Base-by-base conservation (phyloP, 441 rosid genomes). In the Pelargonium cotyledonis region DNA sequence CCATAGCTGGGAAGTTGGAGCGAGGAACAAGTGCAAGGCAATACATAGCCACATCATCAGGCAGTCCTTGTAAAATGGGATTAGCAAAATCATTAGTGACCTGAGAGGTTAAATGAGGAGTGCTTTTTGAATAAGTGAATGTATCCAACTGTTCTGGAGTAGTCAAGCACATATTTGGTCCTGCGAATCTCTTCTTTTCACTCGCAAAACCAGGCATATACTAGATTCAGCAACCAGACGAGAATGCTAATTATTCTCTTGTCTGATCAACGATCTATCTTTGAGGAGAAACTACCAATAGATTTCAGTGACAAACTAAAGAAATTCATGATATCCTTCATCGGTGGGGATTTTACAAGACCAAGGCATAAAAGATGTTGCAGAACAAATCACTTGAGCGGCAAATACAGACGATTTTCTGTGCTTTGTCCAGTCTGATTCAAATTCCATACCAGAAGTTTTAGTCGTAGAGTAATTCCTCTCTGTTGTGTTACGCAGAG, bases 1-100 rank as follows among this genome's bases (percentile, higher is more conserved):
- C 98, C 93, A 92, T 86, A 23, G 93, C 72, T 19, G 93, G 93
- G 77, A 92, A 86, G 73, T 75, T 61, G 21, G 85, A 72, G 53
- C 91, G 92, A 53, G 99, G 97, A 79, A 90, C 93, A 29, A 92
- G 93, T 15, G 98, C 96, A 8, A 95, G 83, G 79, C 97, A 90
- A 57, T 71, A 75, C 76, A 84, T 88, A 14, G 97, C 88, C 64
- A 95, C 96, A 49, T 95, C 98, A 85, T 92, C 97, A 16, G 98
- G 84, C 73, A 95, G 82, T 70, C 99, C 99, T 0, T 95, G 96
- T 61, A 95, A 76, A 79, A 95, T 73, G 60, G 86, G 84, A 66
- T 76, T 75, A 70, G 76, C 87, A 63, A 75, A 71, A 67, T 76
- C 81, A 71, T 78, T 70, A 75, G 78, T 72, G 71, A 70, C 76